Conservation (phyloP, 1,139 yeast genomes). For the Geotrichum australiense region DNA sequence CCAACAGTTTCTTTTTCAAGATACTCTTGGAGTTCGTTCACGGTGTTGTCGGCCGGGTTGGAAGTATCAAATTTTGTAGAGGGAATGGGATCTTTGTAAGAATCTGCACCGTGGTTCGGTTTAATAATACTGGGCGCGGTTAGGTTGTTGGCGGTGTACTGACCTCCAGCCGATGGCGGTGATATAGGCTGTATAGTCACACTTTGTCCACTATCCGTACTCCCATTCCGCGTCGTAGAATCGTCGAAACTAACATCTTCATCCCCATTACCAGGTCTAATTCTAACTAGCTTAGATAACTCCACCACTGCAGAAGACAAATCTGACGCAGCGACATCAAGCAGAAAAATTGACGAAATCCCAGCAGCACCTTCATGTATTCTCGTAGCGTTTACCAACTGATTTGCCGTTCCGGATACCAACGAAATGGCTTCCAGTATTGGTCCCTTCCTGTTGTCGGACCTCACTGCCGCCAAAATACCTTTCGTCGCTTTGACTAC, state of each 20-base stretch:
- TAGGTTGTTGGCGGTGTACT: not conserved
- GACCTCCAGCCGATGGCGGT: not conserved
- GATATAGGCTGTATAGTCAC: no score
- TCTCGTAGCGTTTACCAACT: conserved; percentile 71
- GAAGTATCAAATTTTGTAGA: conserved; percentile 1
- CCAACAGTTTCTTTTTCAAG: conserved; percentile 91
- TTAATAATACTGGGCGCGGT: no score
- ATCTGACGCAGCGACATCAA: conserved; percentile 76
- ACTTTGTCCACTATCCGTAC: not conserved
- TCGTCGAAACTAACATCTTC: not conserved
- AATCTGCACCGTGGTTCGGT: conserved; percentile 3
- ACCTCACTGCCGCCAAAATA: conserved; percentile 35
- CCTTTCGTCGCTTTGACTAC: conserved; percentile 35
- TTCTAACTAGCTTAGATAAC: conserved; percentile 50
- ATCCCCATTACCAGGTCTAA: conserved; percentile 26
- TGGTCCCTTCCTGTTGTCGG: conserved; percentile 24
- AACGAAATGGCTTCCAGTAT: conserved; percentile 33
- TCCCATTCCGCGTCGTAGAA: not conserved
- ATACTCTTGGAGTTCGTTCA: conserved; percentile 75
- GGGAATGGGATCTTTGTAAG: conserved; percentile 3
- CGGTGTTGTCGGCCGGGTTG: conserved; percentile 40
- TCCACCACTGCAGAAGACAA: conserved; percentile 69
- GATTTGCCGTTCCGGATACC: conserved; percentile 65
- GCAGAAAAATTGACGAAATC: conserved; percentile 61
- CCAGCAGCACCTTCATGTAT: conserved; percentile 61